phyloP scores from a whole-genome alignment of 805 yeast genomes.

The Vanderwaltozyma polyspora region DNA sequence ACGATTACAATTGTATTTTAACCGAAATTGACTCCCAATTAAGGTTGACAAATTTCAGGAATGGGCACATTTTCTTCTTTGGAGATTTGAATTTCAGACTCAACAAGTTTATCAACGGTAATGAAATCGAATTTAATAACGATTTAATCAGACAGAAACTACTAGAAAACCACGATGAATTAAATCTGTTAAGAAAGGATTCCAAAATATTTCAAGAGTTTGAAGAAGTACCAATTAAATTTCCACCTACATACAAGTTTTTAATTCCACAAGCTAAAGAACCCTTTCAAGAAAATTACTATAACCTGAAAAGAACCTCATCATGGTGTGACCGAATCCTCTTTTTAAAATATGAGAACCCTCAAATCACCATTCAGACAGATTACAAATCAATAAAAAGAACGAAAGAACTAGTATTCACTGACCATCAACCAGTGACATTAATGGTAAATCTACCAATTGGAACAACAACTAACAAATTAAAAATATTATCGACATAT shows the following conservation, averaged over 20 bases:
- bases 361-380: constrained; percentile 20
- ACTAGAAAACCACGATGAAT: constrained; percentile 29
- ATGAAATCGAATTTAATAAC: background rate
- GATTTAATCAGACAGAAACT: constrained; percentile 1
- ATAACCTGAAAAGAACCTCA: constrained; percentile 52
- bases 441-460: constrained; percentile 38
- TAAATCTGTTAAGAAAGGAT: constrained; percentile 21
- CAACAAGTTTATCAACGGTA: constrained; percentile 7
- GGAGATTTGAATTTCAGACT: constrained; percentile 80
- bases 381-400: constrained; percentile 38
- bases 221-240: constrained; percentile 50
- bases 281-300: constrained; percentile 31
- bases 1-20: constrained; percentile 39
- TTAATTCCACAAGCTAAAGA: too few relatives aligned
- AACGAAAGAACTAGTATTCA: constrained; percentile 32
- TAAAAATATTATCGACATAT: background rate
- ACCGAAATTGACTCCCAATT: constrained; percentile 34
- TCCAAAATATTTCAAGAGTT: constrained; percentile 48
- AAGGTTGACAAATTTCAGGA: constrained; percentile 32
- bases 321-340: constrained; percentile 89
- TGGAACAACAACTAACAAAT: background rate
- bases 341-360: constrained; percentile 35
- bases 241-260: constrained; percentile 77
- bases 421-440: constrained; percentile 79
- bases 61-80: constrained; percentile 60